Percentiles rank a stretch among this genome's conserved stretches.
Conservation (phyloP, 768 basidiomycete species). For the Kwoniella mangroviensis region DNA sequence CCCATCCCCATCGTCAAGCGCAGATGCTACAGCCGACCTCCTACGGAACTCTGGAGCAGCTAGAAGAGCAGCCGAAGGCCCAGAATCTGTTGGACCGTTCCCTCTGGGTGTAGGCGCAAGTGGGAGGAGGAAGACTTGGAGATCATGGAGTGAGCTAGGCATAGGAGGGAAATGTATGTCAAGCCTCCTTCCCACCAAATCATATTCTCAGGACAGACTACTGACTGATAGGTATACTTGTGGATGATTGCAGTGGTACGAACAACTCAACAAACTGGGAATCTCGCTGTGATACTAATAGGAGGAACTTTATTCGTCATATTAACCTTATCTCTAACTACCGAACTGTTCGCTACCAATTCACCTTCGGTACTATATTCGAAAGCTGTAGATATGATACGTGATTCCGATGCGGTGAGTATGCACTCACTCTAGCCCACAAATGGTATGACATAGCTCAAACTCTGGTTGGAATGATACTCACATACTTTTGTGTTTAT, state of each 20-base stretch:
- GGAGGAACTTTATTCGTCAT: conserved; percentile 54
- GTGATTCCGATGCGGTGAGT: conserved; percentile 52
- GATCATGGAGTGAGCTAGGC: conserved; percentile 50
- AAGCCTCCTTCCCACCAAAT: neutral
- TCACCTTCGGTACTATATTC: conserved; percentile 56
- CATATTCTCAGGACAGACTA: neutral
- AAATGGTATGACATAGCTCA: too few relatives aligned
- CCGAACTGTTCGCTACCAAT: conserved; percentile 57
- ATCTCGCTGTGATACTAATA: conserved; percentile 53
- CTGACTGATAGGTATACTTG: too few relatives aligned
- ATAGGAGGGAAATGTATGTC: conserved; percentile 54
- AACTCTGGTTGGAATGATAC: too few relatives aligned
- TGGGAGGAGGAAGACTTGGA: conserved; percentile 52
- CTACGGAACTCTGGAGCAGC: conserved; percentile 23
- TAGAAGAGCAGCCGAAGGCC: conserved; percentile 21
- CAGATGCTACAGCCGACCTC: conserved; percentile 28
- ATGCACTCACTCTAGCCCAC: neutral
- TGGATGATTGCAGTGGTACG: conserved; percentile 39
- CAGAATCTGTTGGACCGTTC: conserved; percentile 50
- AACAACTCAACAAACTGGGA: conserved; percentile 55
- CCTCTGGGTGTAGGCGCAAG: conserved; percentile 54
- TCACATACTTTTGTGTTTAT: neutral
- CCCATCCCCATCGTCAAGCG: conserved; percentile 1
- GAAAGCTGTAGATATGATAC: conserved; percentile 54
- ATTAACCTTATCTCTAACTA: conserved; percentile 52